Conservation (phyloP, 2,329 filamentous ascomycete species). For the Pseudogymnoascus sp. region DNA sequence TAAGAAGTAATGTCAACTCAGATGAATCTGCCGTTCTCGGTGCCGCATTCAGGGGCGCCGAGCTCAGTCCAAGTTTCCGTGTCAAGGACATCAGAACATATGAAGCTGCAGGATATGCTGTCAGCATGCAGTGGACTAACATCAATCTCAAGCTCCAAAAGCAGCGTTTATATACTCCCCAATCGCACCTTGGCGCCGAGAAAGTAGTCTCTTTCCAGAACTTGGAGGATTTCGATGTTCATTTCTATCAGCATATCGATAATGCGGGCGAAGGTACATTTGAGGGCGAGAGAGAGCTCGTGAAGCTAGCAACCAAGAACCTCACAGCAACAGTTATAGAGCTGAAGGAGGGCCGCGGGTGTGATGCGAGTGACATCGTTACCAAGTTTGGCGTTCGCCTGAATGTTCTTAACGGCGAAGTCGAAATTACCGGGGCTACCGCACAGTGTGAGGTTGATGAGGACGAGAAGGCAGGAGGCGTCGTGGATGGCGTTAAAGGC, state of each 20-base stretch:
- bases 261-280: conserved; percentile 32
- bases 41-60: conserved; percentile 86
- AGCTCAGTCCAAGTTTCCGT: conserved; percentile 88
- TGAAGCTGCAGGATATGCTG: conserved; percentile 68
- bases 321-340: conserved; percentile 73
- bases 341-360: conserved; percentile 66
- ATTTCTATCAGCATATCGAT: conserved; percentile 66
- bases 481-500: conserved; percentile 92
- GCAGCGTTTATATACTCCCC: conserved; percentile 75
- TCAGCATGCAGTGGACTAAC: conserved; percentile 65
- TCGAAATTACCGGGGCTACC: conserved; percentile 65
- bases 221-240: conserved; percentile 70
- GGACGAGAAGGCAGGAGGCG: conserved; percentile 61
- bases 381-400: conserved; percentile 74
- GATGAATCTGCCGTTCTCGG: conserved; percentile 96
- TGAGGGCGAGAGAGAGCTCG: conserved; percentile 49
- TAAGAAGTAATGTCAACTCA: conserved; percentile 90
- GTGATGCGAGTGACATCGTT: conserved; percentile 65
- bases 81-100: conserved; percentile 89
- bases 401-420: conserved; percentile 64
- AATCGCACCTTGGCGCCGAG: conserved; percentile 64
- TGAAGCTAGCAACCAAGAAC: conserved; percentile 69
- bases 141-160: conserved; percentile 62
- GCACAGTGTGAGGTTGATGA: conserved; percentile 79
- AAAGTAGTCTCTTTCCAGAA: conserved; percentile 84